Conservation (phyloP, 257 asterid species). For the Nicotiana sylvestris region DNA sequence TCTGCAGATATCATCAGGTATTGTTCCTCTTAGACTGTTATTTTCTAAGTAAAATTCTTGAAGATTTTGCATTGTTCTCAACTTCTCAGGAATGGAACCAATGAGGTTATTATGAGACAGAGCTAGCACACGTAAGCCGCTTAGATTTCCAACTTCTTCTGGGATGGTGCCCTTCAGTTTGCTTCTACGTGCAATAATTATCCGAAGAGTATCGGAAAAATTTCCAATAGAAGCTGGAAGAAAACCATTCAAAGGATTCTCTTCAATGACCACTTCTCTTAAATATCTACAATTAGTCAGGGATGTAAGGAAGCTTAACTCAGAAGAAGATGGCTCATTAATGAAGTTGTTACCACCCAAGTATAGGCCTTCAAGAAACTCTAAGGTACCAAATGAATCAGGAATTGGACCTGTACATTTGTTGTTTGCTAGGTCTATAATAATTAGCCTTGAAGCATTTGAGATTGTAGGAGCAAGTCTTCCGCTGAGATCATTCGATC, state of each 20-base stretch:
- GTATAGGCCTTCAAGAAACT: not conserved
- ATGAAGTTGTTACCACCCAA: not conserved
- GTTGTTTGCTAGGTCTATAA: slow-evolving; percentile 4
- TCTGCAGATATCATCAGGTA: not conserved
- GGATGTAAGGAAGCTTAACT: not conserved
- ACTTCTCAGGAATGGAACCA: not conserved
- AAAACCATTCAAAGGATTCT: not conserved
- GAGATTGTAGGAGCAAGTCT: slow-evolving; percentile 21
- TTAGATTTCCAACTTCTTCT: not conserved
- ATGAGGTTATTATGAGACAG: not conserved
- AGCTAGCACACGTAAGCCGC: not conserved
- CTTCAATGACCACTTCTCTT: not conserved
- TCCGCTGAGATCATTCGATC: slow-evolving; percentile 9
- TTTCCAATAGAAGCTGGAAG: slow-evolving; percentile 4
- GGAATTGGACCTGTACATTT: slow-evolving; percentile 23
- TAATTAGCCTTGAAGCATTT: slow-evolving; percentile 17
- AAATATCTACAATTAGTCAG: slow-evolving; percentile 7
- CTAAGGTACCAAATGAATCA: slow-evolving; percentile 21
- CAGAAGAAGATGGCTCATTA: slow-evolving; percentile 2
- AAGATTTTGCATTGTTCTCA: not conserved
- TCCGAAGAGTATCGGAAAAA: not conserved
- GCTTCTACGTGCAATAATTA: not conserved
- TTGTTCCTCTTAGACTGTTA: not conserved
- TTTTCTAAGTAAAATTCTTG: not conserved
- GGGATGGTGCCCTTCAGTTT: not conserved